A percentile compares a stretch with the other conserved stretches of the same genome.
Evolutionary conservation across 2,329 filamentous ascomycete species (phyloP).

Genomic region (Biscogniauxia mediterranea): DNA sequence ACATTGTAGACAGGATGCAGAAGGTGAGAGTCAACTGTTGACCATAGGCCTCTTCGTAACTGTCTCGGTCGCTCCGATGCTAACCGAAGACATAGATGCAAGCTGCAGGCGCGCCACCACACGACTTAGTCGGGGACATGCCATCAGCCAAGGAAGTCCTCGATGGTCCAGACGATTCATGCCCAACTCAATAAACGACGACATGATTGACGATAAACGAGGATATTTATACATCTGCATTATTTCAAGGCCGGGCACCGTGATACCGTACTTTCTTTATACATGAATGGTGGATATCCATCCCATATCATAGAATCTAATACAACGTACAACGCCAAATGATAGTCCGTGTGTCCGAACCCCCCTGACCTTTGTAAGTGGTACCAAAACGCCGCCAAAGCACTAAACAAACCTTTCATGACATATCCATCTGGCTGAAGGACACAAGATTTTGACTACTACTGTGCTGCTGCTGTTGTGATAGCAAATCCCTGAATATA

Average conservation of each 20-base stretch:
- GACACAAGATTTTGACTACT: slow-evolving; percentile 25
- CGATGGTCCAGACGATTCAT: slow-evolving; percentile 59
- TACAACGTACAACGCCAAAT: slow-evolving; percentile 22
- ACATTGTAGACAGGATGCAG: slow-evolving; percentile 96
- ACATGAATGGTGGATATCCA: slow-evolving; percentile 18
- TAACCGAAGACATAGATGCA: slow-evolving; percentile 71
- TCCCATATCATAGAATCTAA: slow-evolving; percentile 14
- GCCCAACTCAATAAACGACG: slow-evolving; percentile 55
- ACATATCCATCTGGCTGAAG: slow-evolving; percentile 48
- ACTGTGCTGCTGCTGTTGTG: slow-evolving; percentile 42
- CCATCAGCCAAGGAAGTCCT: slow-evolving; percentile 74
- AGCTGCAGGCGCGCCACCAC: slow-evolving; percentile 84
- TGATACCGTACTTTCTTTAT: slow-evolving; percentile 17
- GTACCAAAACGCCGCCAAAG: slow-evolving; percentile 6
- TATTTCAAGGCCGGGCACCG: slow-evolving; percentile 5
- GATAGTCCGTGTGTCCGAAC: slow-evolving; percentile 15
- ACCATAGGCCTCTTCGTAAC: too few species aligned
- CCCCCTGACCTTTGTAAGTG: slow-evolving; percentile 9
- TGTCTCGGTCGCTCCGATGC: neutral
- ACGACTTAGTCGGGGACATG: slow-evolving; percentile 89
- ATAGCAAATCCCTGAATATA: slow-evolving; percentile 64
- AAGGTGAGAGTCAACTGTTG: slow-evolving; percentile 59
- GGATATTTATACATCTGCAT: slow-evolving; percentile 26
- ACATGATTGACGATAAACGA: slow-evolving; percentile 18
- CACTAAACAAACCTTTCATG: slow-evolving; percentile 27